Percentiles rank a stretch among this genome's conserved stretches.
phyloP scores from a whole-genome alignment of 305 asterid genomes.

The Fraxinus sp. region DNA sequence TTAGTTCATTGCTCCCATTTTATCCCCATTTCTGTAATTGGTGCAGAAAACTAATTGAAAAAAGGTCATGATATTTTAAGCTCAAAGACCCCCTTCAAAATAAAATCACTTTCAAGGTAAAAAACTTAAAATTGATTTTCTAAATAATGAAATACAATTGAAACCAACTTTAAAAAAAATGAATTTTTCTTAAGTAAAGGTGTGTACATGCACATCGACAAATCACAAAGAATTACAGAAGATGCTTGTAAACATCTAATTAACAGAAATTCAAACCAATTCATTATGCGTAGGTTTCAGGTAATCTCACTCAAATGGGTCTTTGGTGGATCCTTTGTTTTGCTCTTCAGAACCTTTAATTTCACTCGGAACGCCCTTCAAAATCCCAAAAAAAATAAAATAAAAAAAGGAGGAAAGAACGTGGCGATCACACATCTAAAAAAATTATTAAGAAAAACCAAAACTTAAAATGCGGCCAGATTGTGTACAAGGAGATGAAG shows the following conservation, averaged over 20 bases:
- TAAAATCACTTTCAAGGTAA: not conserved
- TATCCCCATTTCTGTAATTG: not conserved
- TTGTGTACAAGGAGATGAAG: not conserved
- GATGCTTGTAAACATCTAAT: not conserved
- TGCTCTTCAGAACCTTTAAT: constrained; percentile 21
- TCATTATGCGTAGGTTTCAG: not conserved
- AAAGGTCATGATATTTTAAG: not conserved
- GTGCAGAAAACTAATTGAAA: not conserved
- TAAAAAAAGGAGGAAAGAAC: not conserved
- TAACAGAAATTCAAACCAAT: not conserved
- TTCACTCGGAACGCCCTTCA: constrained; percentile 24
- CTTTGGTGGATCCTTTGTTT: constrained; percentile 13
- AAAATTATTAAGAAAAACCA: not conserved
- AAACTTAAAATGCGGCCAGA: not conserved
- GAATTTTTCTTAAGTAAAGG: not conserved
- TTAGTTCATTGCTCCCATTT: not conserved
- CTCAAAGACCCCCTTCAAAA: not conserved
- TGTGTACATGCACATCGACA: not conserved
- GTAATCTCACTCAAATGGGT: constrained; percentile 24
- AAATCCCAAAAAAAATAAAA: not conserved
- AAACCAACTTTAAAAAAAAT: not conserved
- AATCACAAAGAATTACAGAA: not conserved
- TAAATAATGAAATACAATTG: not conserved
- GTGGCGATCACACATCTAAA: not conserved
- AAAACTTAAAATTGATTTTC: too few species aligned